A percentile compares a stretch with the other conserved stretches of the same genome.
Evolutionary conservation across 1,139 yeast species (phyloP).

Genomic region (Cylindricascospora bacillispora): DNA sequence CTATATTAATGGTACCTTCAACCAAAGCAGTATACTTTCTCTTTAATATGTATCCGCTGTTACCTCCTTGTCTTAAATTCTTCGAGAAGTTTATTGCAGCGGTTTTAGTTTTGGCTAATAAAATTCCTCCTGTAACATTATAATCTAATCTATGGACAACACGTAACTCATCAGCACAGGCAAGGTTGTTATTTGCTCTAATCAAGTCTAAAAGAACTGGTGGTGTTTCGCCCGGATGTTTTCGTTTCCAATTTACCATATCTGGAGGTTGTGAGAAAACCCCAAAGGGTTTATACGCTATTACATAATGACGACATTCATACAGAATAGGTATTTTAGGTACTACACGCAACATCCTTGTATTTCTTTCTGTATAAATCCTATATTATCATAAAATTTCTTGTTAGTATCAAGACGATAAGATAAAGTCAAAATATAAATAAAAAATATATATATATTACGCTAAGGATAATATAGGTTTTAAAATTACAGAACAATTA

Average conservation of each 20-base stretch:
- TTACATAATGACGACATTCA: slow-evolving; percentile 5
- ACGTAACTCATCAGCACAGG: slow-evolving; percentile 9
- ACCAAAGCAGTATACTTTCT: slow-evolving; percentile 22
- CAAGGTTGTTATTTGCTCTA: too few relatives aligned
- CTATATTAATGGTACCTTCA: neutral
- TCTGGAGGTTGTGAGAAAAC: slow-evolving; percentile 5
- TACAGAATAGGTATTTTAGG: neutral
- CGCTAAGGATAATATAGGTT: neutral
- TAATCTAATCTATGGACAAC: slow-evolving; percentile 29
- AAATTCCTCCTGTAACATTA: slow-evolving; percentile 30
- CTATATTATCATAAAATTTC: too few relatives aligned
- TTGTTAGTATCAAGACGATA: too few relatives aligned
- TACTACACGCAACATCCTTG: too few relatives aligned
- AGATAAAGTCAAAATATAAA: too few relatives aligned
- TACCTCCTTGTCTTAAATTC: slow-evolving; percentile 24
- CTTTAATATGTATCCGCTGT: slow-evolving; percentile 23
- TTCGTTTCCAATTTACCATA: too few relatives aligned
- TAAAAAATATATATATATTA: too few relatives aligned
- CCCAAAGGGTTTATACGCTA: slow-evolving; percentile 5
- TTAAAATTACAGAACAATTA: neutral
- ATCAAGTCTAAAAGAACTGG: neutral
- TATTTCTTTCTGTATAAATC: too few relatives aligned
- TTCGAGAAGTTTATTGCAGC: slow-evolving; percentile 25
- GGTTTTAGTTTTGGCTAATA: slow-evolving; percentile 23
- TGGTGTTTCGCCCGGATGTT: too few relatives aligned